phyloP scores from a whole-genome alignment of 2,329 filamentous ascomycete species.

The Epichloe bromicola region DNA sequence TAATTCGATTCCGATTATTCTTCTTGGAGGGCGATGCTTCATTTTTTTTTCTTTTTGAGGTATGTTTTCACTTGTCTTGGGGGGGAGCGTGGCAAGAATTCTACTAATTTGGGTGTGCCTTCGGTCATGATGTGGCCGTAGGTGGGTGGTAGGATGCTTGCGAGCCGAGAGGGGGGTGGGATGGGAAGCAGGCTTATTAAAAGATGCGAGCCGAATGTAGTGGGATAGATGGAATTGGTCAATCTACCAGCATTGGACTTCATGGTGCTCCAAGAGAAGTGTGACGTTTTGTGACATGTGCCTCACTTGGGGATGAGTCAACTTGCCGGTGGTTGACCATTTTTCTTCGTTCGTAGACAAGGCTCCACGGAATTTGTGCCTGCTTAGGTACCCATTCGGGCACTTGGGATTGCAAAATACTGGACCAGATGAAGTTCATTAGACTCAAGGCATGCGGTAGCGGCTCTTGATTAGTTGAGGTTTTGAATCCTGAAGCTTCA shows the following conservation, averaged over 20 bases:
- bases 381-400: background rate
- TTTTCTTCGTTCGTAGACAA: background rate
- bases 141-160: background rate
- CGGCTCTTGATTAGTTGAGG: too few relatives aligned
- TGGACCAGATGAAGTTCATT: too few relatives aligned
- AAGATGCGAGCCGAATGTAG: background rate
- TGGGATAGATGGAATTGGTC: too few relatives aligned
- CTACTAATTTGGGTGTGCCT: constrained; percentile 5
- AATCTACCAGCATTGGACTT: background rate
- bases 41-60: constrained; percentile 9
- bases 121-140: background rate
- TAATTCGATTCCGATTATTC: constrained; percentile 16
- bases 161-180: too few relatives aligned
- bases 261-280: background rate
- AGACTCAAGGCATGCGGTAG: too few relatives aligned
- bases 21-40: constrained; percentile 13
- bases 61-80: constrained; percentile 3
- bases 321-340: background rate
- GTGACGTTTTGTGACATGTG: background rate
- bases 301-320: background rate
- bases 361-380: background rate
- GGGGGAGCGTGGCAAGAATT: background rate
- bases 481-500: background rate
- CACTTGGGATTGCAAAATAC: background rate
- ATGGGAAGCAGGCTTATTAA: background rate